Evolutionary conservation across 1,284 basidiomycete species (phyloP), one percentile per base, ranked within the genome.

Genomic region (Ganoderma lingzhi): DNA sequence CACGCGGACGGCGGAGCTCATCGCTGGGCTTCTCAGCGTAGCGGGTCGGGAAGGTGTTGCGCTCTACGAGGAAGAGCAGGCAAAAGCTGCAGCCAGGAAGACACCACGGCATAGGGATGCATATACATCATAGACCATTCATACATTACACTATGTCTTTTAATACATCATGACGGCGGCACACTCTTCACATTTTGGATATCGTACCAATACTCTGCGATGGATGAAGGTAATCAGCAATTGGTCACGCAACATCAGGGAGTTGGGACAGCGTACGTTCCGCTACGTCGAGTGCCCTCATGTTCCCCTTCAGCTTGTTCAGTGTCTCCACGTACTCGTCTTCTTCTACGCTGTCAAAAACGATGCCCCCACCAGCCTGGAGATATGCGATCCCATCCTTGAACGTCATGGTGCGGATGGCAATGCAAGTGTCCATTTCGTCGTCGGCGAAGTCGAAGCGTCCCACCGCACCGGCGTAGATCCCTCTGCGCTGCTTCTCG

Each of bases 351-450:
- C 95, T 97, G 81, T 99, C 98, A 74, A 93, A 97, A 2, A 99
- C 98, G 76, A 99, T 99, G 3, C 98, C 98, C 59, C 98, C 98
- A 3, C 97, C 96, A 56, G 98, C 97, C 81, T 99, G 97, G 62
- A 99, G 83, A 80, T 98, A 99, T 10, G 92, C 96, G 23, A 90
- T 85, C 0, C 96, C 96, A 75, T 97, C 90, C 82, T 97, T 98
- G 86, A 99, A 98, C 2, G 92, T 90, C 96, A 99, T 99, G 1
- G 97, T 99, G 55, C 98, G 89, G 78, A 99, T 99, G 9, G 98
- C 98, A 76, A 99, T 99, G 82, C 97, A 99, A 1, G 96, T 97
- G 80, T 99, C 98, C 93, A 99, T 96, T 78, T 95, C 93, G 78
- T 97, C 93, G 41, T 91, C 85, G 39, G 97, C 95, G 82, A 98